These are phyloP conservation scores for Aspergillus aculeatinus DNA, from an alignment of 2,329 filamentous ascomycete species.

Conservation along the genomic window DNA sequence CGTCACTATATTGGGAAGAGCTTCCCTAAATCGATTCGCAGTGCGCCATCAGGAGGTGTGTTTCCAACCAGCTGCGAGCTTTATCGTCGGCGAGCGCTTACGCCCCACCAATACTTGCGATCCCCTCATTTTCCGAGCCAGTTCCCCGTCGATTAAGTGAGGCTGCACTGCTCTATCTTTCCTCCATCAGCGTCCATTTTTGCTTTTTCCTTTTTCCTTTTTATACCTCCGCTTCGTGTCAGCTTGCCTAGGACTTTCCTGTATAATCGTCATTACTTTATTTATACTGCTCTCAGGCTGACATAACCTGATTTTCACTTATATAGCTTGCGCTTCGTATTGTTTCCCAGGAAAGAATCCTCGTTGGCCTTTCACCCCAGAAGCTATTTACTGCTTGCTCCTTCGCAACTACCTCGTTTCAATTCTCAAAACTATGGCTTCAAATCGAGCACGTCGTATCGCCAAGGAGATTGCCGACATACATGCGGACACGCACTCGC, in stretches of 20 bases:
- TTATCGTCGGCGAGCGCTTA: constrained; percentile 5
- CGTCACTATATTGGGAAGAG: too few relatives aligned
- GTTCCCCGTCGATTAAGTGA: constrained; percentile 1
- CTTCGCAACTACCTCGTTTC: neutral
- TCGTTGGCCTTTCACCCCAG: neutral
- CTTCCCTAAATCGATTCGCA: neutral
- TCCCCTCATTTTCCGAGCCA: constrained; percentile 7
- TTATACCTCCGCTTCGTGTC: neutral
- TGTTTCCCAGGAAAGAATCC: neutral
- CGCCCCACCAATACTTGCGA: constrained; percentile 5
- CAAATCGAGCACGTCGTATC: constrained; percentile 58
- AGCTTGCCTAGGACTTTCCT: neutral
- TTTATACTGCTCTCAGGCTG: neutral
- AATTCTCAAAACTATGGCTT: constrained; percentile 45
- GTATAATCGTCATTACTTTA: neutral
- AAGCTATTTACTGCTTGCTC: neutral
- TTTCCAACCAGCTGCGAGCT: neutral
- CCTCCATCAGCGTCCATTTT: neutral
- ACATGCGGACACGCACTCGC: constrained; percentile 67
- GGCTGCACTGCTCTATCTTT: constrained; percentile 1
- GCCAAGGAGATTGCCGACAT: constrained; percentile 52
- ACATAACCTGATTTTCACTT: neutral
- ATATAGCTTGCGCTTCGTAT: neutral
- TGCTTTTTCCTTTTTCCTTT: neutral
- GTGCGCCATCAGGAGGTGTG: neutral